Base-by-base conservation (phyloP, 129 eudicot genomes). In the Pittosporum tobira region DNA sequence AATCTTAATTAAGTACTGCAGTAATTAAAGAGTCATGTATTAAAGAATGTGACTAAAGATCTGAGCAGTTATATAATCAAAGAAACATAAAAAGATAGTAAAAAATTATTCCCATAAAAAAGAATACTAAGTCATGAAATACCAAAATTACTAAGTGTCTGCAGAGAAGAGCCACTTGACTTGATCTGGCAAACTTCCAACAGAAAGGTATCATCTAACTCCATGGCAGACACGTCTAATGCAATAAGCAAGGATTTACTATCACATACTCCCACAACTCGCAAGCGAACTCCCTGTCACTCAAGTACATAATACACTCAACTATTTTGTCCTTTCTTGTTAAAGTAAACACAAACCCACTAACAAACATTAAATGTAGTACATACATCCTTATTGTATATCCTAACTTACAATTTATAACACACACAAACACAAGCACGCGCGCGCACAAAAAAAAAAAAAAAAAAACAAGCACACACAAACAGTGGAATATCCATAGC, bases 231-330 rank as follows among this genome's bases (percentile, higher is more conserved):
- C 38, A 79, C 74, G 74, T 93, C 85, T n/a, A 71, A 48, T 50
- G 74, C 61, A 68, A 75, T 61, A 66, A 87, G 74, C 69, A 84
- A 54, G 11, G 86, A 67, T 66, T 77, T 87, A 70, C 99, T 87
- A 68, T 91, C 96, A 59, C 90, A 73, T 63, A 87, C 78, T 66
- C 96, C 99, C 65, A 87, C 80, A 66, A 93, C 91, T 59, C 93
- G 77, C 78, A 93, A 65, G 64, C 69, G 61, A 69, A 93, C 79
- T 36, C 91, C 94, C 94, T 93, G 81, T 21, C 65, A 63, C 58
- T 56, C 46, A 62, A 44, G 34, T 43, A 66, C n/a, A n/a, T 28
- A 29, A 61, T 28, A 62, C 37, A 16, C 50, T 47, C 25, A 57
- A 42, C 40, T 40, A n/a, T 23, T 36, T n/a, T 26, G 12, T 15